Evolutionary conservation across 2,329 filamentous ascomycete genomes (phyloP).

Genomic region (Aureobasidium vineae): DNA sequence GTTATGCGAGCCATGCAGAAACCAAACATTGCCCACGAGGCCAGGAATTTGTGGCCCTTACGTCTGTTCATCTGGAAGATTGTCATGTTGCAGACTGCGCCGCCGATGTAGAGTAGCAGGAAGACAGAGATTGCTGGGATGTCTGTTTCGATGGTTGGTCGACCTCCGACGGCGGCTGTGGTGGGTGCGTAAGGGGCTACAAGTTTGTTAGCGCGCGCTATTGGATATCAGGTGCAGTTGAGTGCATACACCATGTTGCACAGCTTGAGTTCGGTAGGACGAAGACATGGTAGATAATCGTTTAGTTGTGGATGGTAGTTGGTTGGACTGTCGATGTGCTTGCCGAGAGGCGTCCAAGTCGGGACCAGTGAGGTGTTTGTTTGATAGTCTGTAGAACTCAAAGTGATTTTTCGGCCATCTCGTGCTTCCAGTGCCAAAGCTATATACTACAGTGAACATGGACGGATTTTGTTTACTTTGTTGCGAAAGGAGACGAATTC

Average conservation of each 20-base stretch:
- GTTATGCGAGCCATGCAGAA: conserved; percentile 47
- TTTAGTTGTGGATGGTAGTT: background rate
- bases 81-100: conserved; percentile 44
- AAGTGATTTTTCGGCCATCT: background rate
- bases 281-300: background rate
- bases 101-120: conserved; percentile 43
- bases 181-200: conserved; percentile 33
- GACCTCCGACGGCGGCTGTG: conserved; percentile 41
- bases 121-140: conserved; percentile 45
- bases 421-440: background rate
- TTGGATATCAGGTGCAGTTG: too few relatives aligned
- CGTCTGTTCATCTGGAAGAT: conserved; percentile 43
- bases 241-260: conserved; percentile 28
- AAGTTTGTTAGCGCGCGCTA: background rate
- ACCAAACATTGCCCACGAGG: conserved; percentile 43
- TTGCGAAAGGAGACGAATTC: background rate
- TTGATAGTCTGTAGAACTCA: background rate
- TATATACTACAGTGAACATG: background rate
- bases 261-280: background rate
- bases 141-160: conserved; percentile 40
- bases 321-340: background rate
- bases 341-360: background rate
- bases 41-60: conserved; percentile 44
- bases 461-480: background rate
- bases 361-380: background rate